phyloP scores from a whole-genome alignment of 208 protist species.

The Ichthyophonus hoferi region DNA sequence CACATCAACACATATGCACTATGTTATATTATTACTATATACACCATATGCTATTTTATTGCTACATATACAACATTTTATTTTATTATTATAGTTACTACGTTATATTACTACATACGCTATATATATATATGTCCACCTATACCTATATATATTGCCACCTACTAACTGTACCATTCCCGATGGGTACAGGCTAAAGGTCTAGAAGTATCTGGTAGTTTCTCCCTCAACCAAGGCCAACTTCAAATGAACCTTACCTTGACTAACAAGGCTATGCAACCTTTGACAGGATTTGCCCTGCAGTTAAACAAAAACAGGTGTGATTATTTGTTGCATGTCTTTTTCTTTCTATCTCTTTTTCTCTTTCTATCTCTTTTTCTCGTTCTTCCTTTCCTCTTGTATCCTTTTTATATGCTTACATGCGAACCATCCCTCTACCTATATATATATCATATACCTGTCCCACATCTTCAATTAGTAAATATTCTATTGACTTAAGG shows the following conservation, averaged over 20 bases:
- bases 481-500: too few relatives aligned
- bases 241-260: conserved; percentile 41
- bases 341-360: neutral
- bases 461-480: too few relatives aligned
- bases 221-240: conserved; percentile 18
- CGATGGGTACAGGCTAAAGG: conserved; percentile 38
- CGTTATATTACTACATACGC: too few relatives aligned
- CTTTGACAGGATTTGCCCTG: conserved; percentile 41
- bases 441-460: too few relatives aligned
- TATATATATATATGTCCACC: neutral
- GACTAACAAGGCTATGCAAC: conserved; percentile 41
- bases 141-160: neutral
- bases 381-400: too few relatives aligned
- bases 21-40: neutral
- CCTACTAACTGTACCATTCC: neutral
- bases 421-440: too few relatives aligned
- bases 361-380: too few relatives aligned
- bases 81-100: neutral
- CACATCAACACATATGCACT: neutral
- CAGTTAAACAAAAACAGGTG: conserved; percentile 52
- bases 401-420: too few relatives aligned
- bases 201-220: conserved; percentile 37
- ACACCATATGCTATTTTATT: neutral
- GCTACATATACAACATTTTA: neutral
- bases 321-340: conserved; percentile 9